Evolutionary conservation across 2,329 filamentous ascomycete genomes (phyloP), one percentile per base, ranked within the genome.

Genomic region (Diaporthe sp.): DNA sequence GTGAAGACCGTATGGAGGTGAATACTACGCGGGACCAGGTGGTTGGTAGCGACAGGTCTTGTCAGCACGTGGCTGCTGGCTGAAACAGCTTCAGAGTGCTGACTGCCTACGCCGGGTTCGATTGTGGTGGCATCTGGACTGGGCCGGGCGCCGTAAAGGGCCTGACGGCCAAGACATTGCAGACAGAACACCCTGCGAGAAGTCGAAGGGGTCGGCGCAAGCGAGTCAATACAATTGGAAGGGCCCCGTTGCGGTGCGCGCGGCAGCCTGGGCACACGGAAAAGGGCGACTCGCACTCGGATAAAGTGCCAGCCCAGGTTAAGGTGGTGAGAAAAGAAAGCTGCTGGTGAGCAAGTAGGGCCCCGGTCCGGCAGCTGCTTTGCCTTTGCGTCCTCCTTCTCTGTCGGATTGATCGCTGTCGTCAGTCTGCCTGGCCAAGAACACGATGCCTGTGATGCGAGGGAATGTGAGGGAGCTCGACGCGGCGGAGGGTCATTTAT

Each of bases 81-180:
- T 68, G 65, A 68, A 68, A 68, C 65, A n/a, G 65, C 65, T 53
- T 53, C 65, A 68, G 62, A 51, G 28, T 68, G 62, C 44, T 67
- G 62, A 51, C 44, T 49, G 61, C 61, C 42, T 28, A 10, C 25
- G n/a, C 25, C 1, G 31, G 58, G 58, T 61, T 28, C 44, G 58
- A 28, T 2, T 28, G 31, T 34, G 61, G 25, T 31, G 42, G 39
- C 17, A 44, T 51, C 44, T 37, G 28, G 19, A 67, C 61, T 34
- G 61, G 61, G 44, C 61, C 61, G 61, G 28, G 10, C 42, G 2
- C 4, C 8, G 2, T 31, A 25, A 42, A 25, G 34, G 10, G 8
- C 53, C 15, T 34, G 25, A 57, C 53, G 53, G 53, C 53, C 58
- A 37, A 44, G 58, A 39, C 19, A 39, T 13, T 39, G 57, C 31